phyloP scores from a whole-genome alignment of 139 green algal species.

The Haematococcus sp. region DNA sequence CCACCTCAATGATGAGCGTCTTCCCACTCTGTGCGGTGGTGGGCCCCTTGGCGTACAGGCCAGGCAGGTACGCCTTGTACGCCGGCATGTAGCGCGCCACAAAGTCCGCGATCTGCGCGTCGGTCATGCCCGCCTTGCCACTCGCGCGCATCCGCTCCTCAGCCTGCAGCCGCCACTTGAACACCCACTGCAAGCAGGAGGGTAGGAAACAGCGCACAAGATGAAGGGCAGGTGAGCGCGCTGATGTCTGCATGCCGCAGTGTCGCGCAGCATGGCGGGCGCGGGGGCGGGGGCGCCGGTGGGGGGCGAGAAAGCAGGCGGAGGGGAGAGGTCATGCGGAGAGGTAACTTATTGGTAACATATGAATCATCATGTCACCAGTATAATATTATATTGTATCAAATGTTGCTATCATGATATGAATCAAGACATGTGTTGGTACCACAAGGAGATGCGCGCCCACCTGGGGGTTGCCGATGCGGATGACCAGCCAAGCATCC shows the following conservation, averaged over 20 bases:
- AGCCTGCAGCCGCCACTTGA: conserved; percentile 76
- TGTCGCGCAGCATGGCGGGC: background rate
- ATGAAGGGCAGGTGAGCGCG: background rate
- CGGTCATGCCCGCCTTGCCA: conserved; percentile 88
- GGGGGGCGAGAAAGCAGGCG: too few relatives aligned
- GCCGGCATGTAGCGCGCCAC: conserved; percentile 93
- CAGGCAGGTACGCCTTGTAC: conserved; percentile 94
- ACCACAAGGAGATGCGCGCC: background rate
- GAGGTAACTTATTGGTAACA: too few relatives aligned
- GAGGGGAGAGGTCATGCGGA: too few relatives aligned
- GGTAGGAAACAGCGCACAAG: background rate
- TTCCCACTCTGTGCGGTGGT: conserved; percentile 60
- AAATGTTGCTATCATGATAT: too few relatives aligned
- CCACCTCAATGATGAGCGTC: conserved; percentile 75
- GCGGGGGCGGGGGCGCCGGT: too few relatives aligned
- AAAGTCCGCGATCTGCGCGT: conserved; percentile 89
- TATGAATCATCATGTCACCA: too few relatives aligned
- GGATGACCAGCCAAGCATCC: conserved; percentile 93
- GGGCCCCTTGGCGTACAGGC: conserved; percentile 64
- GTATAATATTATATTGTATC: too few relatives aligned
- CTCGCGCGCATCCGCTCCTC: conserved; percentile 83
- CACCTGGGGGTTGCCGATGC: conserved; percentile 71
- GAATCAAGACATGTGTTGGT: too few relatives aligned
- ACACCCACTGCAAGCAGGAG: conserved; percentile 45
- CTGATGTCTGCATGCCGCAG: background rate